Evolutionary conservation across 768 basidiomycete genomes (phyloP).

Genomic region (Chalciporus chontae): DNA sequence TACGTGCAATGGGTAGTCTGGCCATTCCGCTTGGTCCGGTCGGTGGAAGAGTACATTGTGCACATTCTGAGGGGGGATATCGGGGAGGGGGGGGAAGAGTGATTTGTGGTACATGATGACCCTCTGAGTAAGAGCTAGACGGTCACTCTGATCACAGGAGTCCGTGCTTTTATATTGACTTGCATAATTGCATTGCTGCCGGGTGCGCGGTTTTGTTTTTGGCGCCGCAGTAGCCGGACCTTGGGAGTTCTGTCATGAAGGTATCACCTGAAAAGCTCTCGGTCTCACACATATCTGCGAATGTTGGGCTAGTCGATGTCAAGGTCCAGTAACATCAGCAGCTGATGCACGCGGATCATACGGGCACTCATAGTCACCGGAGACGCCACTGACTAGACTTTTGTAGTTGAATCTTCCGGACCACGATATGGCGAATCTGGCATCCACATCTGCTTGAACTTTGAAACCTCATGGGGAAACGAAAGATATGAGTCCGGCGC

Average conservation of each 20-base stretch:
- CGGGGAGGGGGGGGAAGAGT: constrained; percentile 49
- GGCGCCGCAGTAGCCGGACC: background rate
- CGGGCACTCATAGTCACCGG: no score
- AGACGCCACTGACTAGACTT: no score
- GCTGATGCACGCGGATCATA: no score
- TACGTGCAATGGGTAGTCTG: constrained; percentile 54
- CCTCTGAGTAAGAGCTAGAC: background rate
- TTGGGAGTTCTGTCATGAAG: background rate
- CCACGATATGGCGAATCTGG: no score
- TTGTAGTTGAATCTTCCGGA: no score
- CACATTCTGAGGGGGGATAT: constrained; percentile 47
- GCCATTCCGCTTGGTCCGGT: constrained; percentile 51
- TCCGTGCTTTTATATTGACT: background rate
- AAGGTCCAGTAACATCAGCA: no score
- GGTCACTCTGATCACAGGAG: background rate
- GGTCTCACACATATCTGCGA: no score
- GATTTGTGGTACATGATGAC: constrained; percentile 54
- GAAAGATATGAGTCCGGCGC: no score
- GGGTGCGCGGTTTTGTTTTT: background rate
- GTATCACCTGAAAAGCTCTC: no score
- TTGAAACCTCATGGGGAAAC: no score
- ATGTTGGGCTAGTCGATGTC: no score
- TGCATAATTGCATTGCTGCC: background rate
- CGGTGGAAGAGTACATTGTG: constrained; percentile 54
- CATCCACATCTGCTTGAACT: no score